Evolutionary conservation across 1,284 basidiomycete species (phyloP).

Genomic region (Tilletia walkeri): DNA sequence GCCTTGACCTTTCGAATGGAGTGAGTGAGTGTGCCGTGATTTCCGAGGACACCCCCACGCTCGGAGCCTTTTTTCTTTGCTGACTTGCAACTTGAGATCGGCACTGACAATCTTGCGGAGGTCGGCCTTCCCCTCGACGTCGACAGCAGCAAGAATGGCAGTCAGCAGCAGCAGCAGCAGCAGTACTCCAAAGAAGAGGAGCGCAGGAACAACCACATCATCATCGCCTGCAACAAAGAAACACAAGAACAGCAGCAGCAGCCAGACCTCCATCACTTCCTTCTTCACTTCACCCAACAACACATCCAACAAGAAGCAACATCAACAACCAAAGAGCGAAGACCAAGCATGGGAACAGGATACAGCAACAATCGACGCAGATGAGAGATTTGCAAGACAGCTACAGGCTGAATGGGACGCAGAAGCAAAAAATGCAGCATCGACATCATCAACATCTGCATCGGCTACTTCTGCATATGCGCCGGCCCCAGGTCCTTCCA

Average conservation of each 20-base stretch:
- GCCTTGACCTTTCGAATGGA: background rate
- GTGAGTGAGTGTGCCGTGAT: background rate
- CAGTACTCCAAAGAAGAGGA: background rate
- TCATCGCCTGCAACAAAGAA: background rate
- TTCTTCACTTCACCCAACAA: constrained; percentile 14
- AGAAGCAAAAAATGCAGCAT: background rate
- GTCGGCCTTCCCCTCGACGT: too few relatives aligned
- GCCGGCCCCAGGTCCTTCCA: too few relatives aligned
- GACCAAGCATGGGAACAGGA: background rate
- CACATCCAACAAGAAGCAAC: too few relatives aligned
- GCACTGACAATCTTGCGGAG: too few relatives aligned
- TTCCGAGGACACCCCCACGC: background rate
- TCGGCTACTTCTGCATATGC: background rate
- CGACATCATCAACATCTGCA: background rate
- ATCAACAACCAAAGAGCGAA: background rate
- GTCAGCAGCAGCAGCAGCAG: background rate
- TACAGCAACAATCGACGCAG: background rate
- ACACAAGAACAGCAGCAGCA: background rate
- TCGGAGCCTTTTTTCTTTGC: constrained; percentile 2
- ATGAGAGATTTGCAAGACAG: background rate
- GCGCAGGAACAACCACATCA: background rate
- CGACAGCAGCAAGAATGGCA: background rate
- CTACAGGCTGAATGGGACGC: constrained; percentile 9
- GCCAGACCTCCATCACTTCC: constrained; percentile 6
- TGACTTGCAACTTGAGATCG: too few relatives aligned